Evolutionary conservation across 2,329 filamentous ascomycete genomes (phyloP), one percentile per base, ranked within the genome.

Genomic region (Neopestalotiopsis sp.): DNA sequence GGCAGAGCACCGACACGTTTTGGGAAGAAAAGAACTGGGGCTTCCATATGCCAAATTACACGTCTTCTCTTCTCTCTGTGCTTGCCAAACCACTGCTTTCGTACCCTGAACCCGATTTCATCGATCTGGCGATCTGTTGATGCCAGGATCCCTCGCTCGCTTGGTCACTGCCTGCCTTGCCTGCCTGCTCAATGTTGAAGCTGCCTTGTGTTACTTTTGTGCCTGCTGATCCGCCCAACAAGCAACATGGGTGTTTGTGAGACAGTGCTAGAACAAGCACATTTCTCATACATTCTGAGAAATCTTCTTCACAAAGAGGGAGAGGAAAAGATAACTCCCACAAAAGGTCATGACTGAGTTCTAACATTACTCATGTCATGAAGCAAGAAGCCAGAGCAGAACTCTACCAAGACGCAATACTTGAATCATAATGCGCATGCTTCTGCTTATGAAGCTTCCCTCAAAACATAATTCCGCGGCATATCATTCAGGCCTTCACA

Each of bases 111-210:
- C 42, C 5, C 42, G 42, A 49, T 49, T n/a, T 17, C 42, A n/a
- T 49, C 42, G 42, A 49, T n/a, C 42, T n/a, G 42, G 42, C 42
- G 42, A n/a, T 49, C 42, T 49, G 42, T 17, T 65, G 24, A 28
- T 49, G 24, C 61, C 24, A 28, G 24, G 24, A 28, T 65, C 32
- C 12, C 59, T 32, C 32, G 59, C 59, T 65, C 49, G 34, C 61
- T 49, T 40, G 61, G 17, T 32, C 28, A n/a, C n/a, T 49, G n/a
- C 42, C 3, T 49, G 42, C 42, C 42, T 49, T 49, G n/a, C 42
- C 3, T 49, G 42, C 42, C 42, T 49, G 42, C 42, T n/a, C 42
- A n/a, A 49, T 49, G 42, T n/a, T 49, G 42, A 28, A 49, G 42
- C 42, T 49, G 42, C 42, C 24, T 28, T 28, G 42, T n/a, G 42